phyloP scores from a whole-genome alignment of 2,329 filamentous ascomycete species.

The Trichoderma citrinoviride region DNA sequence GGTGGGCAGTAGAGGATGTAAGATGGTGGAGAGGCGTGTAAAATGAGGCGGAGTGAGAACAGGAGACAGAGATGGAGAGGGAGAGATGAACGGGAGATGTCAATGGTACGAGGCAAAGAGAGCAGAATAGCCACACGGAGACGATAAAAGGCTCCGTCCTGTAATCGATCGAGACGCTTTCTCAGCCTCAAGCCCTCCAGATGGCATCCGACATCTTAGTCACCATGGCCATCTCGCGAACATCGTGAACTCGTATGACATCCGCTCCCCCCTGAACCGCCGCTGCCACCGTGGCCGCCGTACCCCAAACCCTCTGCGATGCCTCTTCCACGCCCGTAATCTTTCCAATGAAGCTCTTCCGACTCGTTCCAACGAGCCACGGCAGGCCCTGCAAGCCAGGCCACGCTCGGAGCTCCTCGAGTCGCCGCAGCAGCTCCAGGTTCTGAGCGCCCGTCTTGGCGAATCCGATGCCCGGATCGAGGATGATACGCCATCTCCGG shows the following conservation, averaged over 20 bases:
- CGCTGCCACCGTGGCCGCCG: conserved; percentile 81
- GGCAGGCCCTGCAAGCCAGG: conserved; percentile 68
- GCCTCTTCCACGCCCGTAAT: conserved; percentile 74
- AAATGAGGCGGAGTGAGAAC: background rate
- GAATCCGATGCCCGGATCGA: conserved; percentile 93
- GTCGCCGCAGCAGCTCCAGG: conserved; percentile 68
- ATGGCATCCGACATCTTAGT: conserved; percentile 91
- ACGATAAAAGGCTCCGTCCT: background rate
- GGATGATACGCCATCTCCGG: conserved; percentile 86
- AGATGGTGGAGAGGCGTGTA: background rate
- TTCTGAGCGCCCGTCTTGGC: conserved; percentile 83
- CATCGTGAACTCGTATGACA: conserved; percentile 89
- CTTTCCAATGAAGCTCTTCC: conserved; percentile 84
- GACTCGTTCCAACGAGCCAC: conserved; percentile 85
- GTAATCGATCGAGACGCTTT: too few species aligned
- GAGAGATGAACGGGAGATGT: background rate
- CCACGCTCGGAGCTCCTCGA: conserved; percentile 63
- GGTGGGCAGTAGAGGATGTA: background rate
- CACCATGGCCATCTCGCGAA: conserved; percentile 79
- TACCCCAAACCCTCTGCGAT: conserved; percentile 74
- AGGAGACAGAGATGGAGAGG: background rate
- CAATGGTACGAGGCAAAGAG: background rate
- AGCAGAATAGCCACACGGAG: background rate
- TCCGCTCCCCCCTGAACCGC: conserved; percentile 86
- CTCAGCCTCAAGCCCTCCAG: conserved; percentile 54